phyloP scores from a whole-genome alignment of 345 rosid species.

The Citrus sinensis region DVS_A1.0 CM039163.1:863001-863500 shows the following conservation, averaged over 20 bases:
- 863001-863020: neutral
- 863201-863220: neutral
- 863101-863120: neutral
- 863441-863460: slow-evolving; percentile 11
- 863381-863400: slow-evolving; percentile 97
- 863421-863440: slow-evolving; percentile 88
- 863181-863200: neutral
- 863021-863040: neutral
- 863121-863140: neutral
- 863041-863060: neutral
- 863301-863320: neutral
- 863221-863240: neutral
- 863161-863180: neutral
- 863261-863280: neutral
- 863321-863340: neutral
- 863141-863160: neutral
- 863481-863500: neutral
- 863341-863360: neutral
- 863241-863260: neutral
- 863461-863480: neutral
- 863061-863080: neutral
- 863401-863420: slow-evolving; percentile 87
- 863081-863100: neutral
- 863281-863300: neutral
- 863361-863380: slow-evolving; percentile 88